Conservation (phyloP, 495 filamentous ascomycete species). For the Margaritispora aquatica region DNA sequence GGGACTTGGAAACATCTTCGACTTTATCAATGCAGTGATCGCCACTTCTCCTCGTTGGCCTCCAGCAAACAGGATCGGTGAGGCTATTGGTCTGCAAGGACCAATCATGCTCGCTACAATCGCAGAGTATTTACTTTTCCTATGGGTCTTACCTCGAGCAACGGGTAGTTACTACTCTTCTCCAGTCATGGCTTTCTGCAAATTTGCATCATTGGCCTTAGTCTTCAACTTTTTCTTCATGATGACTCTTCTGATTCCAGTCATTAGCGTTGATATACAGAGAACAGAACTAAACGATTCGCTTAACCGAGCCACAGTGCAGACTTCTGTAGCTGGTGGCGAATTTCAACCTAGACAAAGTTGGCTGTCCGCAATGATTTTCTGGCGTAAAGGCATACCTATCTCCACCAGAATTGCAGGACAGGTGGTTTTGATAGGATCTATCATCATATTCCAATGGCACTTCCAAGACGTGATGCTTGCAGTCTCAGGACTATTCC, state of each 20-base stretch:
- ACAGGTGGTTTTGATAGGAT: slow-evolving; percentile 54
- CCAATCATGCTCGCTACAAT: slow-evolving; percentile 56
- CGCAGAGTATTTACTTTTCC: slow-evolving; percentile 51
- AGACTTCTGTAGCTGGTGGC: neutral
- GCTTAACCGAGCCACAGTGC: slow-evolving; percentile 6
- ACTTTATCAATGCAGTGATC: slow-evolving; percentile 65
- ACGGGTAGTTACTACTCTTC: slow-evolving; percentile 37
- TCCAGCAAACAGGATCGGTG: slow-evolving; percentile 52
- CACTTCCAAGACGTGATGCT: slow-evolving; percentile 53
- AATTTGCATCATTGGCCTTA: slow-evolving; percentile 60
- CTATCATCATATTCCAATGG: slow-evolving; percentile 54
- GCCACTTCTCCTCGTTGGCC: slow-evolving; percentile 54
- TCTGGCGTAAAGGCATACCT: slow-evolving; percentile 37
- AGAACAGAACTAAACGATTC: slow-evolving; percentile 52
- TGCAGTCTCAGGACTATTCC: slow-evolving; percentile 23
- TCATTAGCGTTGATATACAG: slow-evolving; percentile 67
- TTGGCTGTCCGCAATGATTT: slow-evolving; percentile 41
- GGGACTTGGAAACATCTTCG: slow-evolving; percentile 67
- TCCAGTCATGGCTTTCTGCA: slow-evolving; percentile 61
- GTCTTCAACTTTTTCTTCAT: slow-evolving; percentile 65
- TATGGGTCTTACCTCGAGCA: slow-evolving; percentile 48
- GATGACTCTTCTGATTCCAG: slow-evolving; percentile 65
- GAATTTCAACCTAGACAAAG: slow-evolving; percentile 23
- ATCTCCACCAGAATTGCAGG: slow-evolving; percentile 54
- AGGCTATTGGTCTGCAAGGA: slow-evolving; percentile 62